phyloP scores from a whole-genome alignment of 179 eudicot genomes.

The Heliamphora pulchella region DNA sequence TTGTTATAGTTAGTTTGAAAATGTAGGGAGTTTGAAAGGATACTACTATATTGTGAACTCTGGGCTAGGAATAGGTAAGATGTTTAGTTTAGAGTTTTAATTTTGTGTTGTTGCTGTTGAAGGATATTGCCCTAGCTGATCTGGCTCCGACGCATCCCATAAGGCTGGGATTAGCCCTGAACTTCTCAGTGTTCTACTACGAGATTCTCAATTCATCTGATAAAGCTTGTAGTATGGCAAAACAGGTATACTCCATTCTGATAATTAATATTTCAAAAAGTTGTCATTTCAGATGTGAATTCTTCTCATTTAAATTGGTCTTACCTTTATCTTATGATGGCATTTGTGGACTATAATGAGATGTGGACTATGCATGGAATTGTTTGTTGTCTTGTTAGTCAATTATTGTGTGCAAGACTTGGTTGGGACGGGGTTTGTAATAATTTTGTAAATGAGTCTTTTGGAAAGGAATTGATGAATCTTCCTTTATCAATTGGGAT shows the following conservation, averaged over 20 bases:
- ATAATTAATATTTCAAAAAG: neutral
- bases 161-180: constrained; percentile 64
- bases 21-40: neutral
- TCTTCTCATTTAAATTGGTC: neutral
- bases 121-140: constrained; percentile 60
- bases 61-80: neutral
- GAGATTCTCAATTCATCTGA: constrained; percentile 70
- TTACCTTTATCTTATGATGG: neutral
- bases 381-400: neutral
- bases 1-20: neutral
- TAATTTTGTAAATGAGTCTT: neutral
- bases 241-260: constrained; percentile 38
- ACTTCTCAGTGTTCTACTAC: constrained; percentile 68
- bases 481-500: neutral
- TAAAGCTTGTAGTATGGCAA: constrained; percentile 71
- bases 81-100: neutral
- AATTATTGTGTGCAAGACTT: neutral
- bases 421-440: neutral
- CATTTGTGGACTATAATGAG: neutral
- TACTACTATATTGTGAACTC: neutral
- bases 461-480: neutral
- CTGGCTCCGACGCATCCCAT: constrained; percentile 68
- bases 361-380: neutral
- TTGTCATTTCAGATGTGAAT: neutral
- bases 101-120: constrained; percentile 16